A percentile compares a stretch with the other conserved stretches of the same genome.
Conservation (phyloP, 2,329 filamentous ascomycete genomes). For the Exophiala aquamarina region DNA sequence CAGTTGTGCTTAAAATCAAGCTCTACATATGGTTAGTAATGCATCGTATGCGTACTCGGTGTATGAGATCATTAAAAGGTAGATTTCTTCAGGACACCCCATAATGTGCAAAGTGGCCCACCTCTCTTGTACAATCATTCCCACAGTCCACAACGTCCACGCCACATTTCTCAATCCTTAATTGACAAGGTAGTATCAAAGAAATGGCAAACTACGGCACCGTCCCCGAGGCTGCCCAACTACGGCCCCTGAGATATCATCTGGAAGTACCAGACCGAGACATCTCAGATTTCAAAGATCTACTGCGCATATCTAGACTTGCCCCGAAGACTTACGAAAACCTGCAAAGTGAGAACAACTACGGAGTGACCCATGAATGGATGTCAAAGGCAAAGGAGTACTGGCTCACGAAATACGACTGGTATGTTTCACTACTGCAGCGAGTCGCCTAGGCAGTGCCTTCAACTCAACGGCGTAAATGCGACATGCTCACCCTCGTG, state of each 20-base stretch:
- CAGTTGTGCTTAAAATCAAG: no score
- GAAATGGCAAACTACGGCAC: neutral
- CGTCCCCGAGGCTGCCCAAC: neutral
- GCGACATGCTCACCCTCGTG: neutral
- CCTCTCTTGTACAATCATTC: no score
- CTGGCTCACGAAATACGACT: constrained; percentile 50
- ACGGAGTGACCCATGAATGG: constrained; percentile 50
- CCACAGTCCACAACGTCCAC: no score
- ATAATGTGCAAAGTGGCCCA: no score
- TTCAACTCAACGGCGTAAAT: neutral
- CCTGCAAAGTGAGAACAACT: constrained; percentile 39
- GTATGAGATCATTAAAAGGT: no score
- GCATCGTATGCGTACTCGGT: no score
- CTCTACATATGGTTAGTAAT: no score
- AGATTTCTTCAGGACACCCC: no score
- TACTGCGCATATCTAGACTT: constrained; percentile 50
- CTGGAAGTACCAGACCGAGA: constrained; percentile 41
- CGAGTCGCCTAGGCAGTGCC: neutral
- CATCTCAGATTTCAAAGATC: constrained; percentile 46
- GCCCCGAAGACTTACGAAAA: constrained; percentile 52
- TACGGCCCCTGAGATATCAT: neutral
- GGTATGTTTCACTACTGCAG: constrained; percentile 38
- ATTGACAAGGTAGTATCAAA: no score
- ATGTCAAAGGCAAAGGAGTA: constrained; percentile 40
- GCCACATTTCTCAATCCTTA: no score